Conservation (phyloP, 192 early-diverging fungal genomes). For the Entomortierella lignicola region DNA sequence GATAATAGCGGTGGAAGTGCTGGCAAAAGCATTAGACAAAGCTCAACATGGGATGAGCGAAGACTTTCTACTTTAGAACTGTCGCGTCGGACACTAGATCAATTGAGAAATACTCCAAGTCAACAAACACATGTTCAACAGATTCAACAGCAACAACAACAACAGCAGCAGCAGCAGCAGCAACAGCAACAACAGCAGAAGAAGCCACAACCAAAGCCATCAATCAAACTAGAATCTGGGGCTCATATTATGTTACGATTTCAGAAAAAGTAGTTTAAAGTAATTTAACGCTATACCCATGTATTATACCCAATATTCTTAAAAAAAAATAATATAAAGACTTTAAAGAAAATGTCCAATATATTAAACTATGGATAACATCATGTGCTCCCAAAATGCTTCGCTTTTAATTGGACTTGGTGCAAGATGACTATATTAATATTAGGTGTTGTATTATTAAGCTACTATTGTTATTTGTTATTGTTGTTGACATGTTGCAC, state of each 20-base stretch:
- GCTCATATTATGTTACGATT: slow-evolving; percentile 29
- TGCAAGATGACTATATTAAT: too few species aligned
- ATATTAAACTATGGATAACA: too few species aligned
- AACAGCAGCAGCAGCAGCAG: slow-evolving; percentile 20
- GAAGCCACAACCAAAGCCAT: too few species aligned
- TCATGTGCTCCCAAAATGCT: too few species aligned
- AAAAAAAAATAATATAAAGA: too few species aligned
- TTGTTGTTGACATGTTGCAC: too few species aligned
- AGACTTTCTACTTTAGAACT: slow-evolving; percentile 19
- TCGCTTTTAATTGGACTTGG: too few species aligned
- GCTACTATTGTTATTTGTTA: too few species aligned
- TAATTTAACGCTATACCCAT: background rate
- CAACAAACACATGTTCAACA: slow-evolving; percentile 19
- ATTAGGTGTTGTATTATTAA: too few species aligned
- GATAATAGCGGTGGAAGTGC: slow-evolving; percentile 1
- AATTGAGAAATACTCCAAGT: slow-evolving; percentile 11
- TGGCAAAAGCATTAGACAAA: background rate
- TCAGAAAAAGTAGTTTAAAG: slow-evolving; percentile 5
- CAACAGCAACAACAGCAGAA: slow-evolving; percentile 7
- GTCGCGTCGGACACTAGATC: slow-evolving; percentile 13
- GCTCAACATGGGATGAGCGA: background rate
- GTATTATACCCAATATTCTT: too few species aligned
- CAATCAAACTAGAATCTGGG: background rate
- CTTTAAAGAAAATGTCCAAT: too few species aligned
- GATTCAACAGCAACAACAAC: slow-evolving; percentile 1